These are phyloP conservation scores for Monilinia polystroma DNA, from an alignment of 2,329 filamentous ascomycete genomes.

Conservation along the genomic window DNA sequence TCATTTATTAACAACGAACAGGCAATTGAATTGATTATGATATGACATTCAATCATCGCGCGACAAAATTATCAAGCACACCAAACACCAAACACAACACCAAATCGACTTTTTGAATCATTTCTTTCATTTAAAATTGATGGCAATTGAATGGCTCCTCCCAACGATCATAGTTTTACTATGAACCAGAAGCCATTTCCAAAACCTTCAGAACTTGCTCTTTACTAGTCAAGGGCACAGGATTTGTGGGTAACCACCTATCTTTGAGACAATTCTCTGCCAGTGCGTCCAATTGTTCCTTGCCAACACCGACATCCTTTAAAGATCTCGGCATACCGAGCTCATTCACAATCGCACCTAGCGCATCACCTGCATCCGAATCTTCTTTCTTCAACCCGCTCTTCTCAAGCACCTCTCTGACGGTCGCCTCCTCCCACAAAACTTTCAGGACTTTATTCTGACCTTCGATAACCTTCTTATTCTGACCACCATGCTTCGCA, in stretches of 20 bases:
- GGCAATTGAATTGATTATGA: not conserved
- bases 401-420: conserved; percentile 26
- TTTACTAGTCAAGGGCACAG: conserved; percentile 49
- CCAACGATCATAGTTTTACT: not conserved
- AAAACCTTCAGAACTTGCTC: conserved; percentile 53
- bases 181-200: conserved; percentile 22
- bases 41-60: too few species aligned
- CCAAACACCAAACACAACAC: not conserved
- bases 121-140: not conserved
- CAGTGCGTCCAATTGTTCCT: conserved; percentile 49
- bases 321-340: conserved; percentile 55
- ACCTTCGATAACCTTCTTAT: conserved; percentile 25
- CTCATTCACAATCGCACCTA: conserved; percentile 51
- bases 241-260: conserved; percentile 51
- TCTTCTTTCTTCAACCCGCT: conserved; percentile 28
- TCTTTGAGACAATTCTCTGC: conserved; percentile 52
- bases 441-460: conserved; percentile 32
- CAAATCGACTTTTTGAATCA: not conserved
- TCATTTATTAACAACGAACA: not conserved
- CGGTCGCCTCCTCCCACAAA: conserved; percentile 31
- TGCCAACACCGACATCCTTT: conserved; percentile 50
- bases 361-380: conserved; percentile 50
- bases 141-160: not conserved
- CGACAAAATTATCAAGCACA: not conserved
- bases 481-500: conserved; percentile 24